A percentile compares a stretch with the other conserved stretches of the same genome.
These are phyloP conservation scores for Scheffersomyces stambukii DNA, from an alignment of 1,139 yeast species.

Conservation along the genomic window DNA sequence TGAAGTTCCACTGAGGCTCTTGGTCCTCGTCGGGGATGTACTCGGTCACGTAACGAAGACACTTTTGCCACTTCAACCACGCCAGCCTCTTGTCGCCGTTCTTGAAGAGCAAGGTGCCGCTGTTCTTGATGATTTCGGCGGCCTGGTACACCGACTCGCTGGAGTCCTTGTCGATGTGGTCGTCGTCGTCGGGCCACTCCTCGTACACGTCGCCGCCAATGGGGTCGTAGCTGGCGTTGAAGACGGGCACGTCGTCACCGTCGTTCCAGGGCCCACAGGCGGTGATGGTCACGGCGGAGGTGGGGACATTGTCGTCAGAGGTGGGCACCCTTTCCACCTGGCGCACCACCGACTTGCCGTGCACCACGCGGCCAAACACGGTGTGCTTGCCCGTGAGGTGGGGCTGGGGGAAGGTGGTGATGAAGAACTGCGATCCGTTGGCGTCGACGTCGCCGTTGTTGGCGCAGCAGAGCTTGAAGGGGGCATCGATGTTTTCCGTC, in stretches of 20 bases:
- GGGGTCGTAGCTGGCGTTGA: constrained; percentile 55
- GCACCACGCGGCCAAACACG: constrained; percentile 61
- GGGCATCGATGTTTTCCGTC: constrained; percentile 37
- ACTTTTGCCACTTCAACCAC: constrained; percentile 55
- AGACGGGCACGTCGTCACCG: constrained; percentile 50
- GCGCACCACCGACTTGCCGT: constrained; percentile 71
- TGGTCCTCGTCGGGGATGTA: constrained; percentile 67
- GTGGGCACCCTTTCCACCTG: constrained; percentile 53
- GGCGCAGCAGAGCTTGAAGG: constrained; percentile 68
- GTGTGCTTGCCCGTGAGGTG: constrained; percentile 76
- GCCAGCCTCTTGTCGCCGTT: constrained; percentile 49
- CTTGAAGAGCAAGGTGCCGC: constrained; percentile 61
- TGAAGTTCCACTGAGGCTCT: constrained; percentile 47
- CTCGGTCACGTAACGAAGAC: constrained; percentile 66
- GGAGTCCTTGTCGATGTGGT: constrained; percentile 53
- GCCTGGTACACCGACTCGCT: constrained; percentile 51
- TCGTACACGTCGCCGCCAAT: constrained; percentile 70
- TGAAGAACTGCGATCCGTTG: constrained; percentile 76
- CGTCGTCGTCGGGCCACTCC: constrained; percentile 73
- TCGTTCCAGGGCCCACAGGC: constrained; percentile 67
- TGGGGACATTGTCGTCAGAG: constrained; percentile 40
- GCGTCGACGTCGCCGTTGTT: constrained; percentile 51
- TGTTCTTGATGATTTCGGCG: constrained; percentile 52
- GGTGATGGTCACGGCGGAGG: constrained; percentile 44
- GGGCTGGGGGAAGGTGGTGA: constrained; percentile 65